Percentiles rank a stretch among this genome's conserved stretches.
Evolutionary conservation across 495 filamentous ascomycete species (phyloP).

Genomic region (Stereocaulon alpinum): DNA sequence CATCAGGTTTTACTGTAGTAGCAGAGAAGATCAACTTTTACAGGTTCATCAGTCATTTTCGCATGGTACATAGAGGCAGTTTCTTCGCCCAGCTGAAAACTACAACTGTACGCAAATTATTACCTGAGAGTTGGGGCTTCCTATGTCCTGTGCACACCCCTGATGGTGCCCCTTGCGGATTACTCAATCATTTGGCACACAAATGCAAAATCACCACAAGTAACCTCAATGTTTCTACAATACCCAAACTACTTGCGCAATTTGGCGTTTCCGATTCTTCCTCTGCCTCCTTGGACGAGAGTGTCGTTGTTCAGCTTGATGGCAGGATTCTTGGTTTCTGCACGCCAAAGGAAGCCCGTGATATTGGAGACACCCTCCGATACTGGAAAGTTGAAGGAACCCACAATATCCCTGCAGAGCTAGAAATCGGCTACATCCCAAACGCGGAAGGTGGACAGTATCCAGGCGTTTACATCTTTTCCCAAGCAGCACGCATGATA

Average conservation of each 20-base stretch:
- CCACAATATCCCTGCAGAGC: conserved; percentile 70
- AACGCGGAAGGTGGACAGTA: conserved; percentile 82
- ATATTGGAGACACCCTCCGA: conserved; percentile 72
- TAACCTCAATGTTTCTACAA: conserved; percentile 54
- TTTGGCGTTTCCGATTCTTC: conserved; percentile 66
- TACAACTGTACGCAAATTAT: conserved; percentile 85
- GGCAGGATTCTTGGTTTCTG: conserved; percentile 86
- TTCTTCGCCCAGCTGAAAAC: conserved; percentile 98
- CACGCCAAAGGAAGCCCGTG: conserved; percentile 64
- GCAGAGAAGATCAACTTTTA: conserved; percentile 99
- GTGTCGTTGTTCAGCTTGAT: conserved; percentile 79
- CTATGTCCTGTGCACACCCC: conserved; percentile 95
- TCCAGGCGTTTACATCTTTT: conserved; percentile 90
- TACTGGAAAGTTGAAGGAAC: conserved; percentile 91
- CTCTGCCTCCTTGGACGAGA: conserved; percentile 65
- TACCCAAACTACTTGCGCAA: conserved; percentile 61
- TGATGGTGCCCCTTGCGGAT: conserved; percentile 86
- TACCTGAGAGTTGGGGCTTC: conserved; percentile 97
- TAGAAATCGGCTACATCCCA: conserved; percentile 89
- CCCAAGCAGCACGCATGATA: conserved; percentile 73
- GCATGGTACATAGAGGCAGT: conserved; percentile 96
- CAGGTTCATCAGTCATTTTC: conserved; percentile 97
- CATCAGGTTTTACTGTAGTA: conserved; percentile 88
- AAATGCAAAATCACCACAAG: conserved; percentile 83
- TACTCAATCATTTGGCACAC: conserved; percentile 91